These are phyloP conservation scores for Verbascum thapsus DNA, from an alignment of 257 asterid genomes.

Conservation along the genomic window DNA sequence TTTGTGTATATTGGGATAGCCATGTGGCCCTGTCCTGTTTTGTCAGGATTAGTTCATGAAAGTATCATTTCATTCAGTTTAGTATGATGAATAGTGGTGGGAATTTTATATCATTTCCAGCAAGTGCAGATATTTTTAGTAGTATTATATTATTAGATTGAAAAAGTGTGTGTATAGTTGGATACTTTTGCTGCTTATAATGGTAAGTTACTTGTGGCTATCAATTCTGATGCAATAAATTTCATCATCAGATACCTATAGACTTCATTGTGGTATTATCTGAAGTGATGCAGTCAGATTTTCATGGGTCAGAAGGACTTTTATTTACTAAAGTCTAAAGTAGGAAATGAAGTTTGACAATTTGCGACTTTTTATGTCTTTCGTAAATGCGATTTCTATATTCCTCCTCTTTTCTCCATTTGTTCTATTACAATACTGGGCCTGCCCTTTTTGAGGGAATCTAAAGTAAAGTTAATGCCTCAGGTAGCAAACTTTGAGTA, in stretches of 20 bases:
- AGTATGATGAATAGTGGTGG: conserved; percentile 6
- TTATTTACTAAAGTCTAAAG: conserved; percentile 14
- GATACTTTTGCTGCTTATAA: conserved; percentile 8
- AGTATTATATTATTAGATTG: conserved; percentile 3
- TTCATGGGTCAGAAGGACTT: conserved; percentile 16
- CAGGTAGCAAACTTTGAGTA: conserved; percentile 98
- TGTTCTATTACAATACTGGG: conserved; percentile 4
- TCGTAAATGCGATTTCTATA: background rate
- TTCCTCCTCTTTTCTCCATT: conserved; percentile 13
- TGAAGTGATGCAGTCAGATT: conserved; percentile 12
- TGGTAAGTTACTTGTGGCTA: conserved; percentile 19
- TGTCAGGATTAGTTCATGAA: conserved; percentile 20
- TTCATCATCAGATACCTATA: conserved; percentile 8
- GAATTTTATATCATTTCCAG: conserved; percentile 17
- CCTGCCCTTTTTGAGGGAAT: conserved; percentile 9
- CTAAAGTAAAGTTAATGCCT: conserved; percentile 32
- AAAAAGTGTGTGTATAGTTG: background rate
- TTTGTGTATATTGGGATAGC: conserved; percentile 4
- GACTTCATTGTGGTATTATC: conserved; percentile 11
- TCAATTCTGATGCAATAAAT: conserved; percentile 6
- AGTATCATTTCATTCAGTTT: conserved; percentile 19
- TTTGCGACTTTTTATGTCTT: conserved; percentile 12
- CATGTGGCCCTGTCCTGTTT: conserved; percentile 27
- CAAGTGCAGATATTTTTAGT: background rate
- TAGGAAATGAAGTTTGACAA: conserved; percentile 14